Evolutionary conservation across 352 stramenopile species (phyloP).

Genomic region (Plasmopara muralis): DNA sequence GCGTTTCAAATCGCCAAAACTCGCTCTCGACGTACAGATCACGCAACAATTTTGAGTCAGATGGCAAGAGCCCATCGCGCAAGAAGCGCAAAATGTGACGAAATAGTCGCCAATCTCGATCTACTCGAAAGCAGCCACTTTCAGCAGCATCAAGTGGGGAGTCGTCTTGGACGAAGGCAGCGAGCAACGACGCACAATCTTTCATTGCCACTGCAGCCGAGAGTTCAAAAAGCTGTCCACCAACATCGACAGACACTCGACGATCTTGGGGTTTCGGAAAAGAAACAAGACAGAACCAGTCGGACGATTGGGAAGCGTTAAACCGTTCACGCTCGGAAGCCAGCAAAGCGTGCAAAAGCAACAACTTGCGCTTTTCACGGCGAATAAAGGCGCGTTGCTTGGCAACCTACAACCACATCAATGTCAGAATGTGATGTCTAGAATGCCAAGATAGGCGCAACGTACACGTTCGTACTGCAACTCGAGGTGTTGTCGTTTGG

Average conservation of each 20-base stretch:
- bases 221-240: constrained; percentile 67
- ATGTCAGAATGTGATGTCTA: background rate
- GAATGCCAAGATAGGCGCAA: background rate
- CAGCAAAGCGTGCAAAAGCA: constrained; percentile 68
- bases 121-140: constrained; percentile 64
- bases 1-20: constrained; percentile 77
- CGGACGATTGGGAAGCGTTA: constrained; percentile 52
- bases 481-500: constrained; percentile 60
- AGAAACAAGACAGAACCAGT: constrained; percentile 66
- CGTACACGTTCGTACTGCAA: constrained; percentile 52
- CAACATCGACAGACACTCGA: constrained; percentile 57
- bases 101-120: constrained; percentile 75
- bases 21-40: constrained; percentile 73
- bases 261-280: constrained; percentile 43
- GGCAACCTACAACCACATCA: constrained; percentile 29
- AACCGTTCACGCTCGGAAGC: constrained; percentile 70
- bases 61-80: constrained; percentile 62
- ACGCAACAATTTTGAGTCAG: constrained; percentile 55
- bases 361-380: constrained; percentile 67
- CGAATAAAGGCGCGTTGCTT: constrained; percentile 77
- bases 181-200: constrained; percentile 55
- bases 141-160: constrained; percentile 51
- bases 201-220: constrained; percentile 41
- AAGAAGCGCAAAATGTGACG: constrained; percentile 74
- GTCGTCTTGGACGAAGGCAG: constrained; percentile 56